phyloP scores from a whole-genome alignment of 2,329 filamentous ascomycete species.

The Lasiodiplodia sp. region DNA sequence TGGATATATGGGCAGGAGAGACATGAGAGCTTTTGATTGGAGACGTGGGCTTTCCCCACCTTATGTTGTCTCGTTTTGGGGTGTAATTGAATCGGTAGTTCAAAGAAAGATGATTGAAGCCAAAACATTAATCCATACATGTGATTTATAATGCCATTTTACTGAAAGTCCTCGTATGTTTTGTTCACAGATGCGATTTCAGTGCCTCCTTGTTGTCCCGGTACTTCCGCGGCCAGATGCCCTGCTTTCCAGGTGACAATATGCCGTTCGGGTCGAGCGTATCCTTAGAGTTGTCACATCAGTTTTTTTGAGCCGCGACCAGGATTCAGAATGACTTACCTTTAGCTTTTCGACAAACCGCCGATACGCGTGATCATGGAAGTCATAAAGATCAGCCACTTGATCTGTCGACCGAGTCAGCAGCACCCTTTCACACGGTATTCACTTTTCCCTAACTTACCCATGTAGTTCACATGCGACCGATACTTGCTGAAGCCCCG shows the following conservation, averaged over 20 bases:
- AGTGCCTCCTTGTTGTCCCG: constrained; percentile 31
- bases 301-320: not conserved
- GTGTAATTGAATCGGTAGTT: too few relatives aligned
- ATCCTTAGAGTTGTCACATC: constrained; percentile 40
- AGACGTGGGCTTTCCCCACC: too few relatives aligned
- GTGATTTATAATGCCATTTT: too few relatives aligned
- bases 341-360: constrained; percentile 53
- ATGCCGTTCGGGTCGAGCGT: constrained; percentile 52
- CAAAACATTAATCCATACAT: too few relatives aligned
- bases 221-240: constrained; percentile 35
- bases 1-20: too few relatives aligned
- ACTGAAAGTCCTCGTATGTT: not conserved
- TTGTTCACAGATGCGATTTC: not conserved
- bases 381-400: constrained; percentile 56
- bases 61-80: too few relatives aligned
- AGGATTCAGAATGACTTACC: not conserved
- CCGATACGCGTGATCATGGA: constrained; percentile 53
- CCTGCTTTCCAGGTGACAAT: constrained; percentile 37
- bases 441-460: constrained; percentile 32
- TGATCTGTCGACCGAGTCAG: constrained; percentile 36
- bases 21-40: too few relatives aligned
- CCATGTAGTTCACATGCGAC: constrained; percentile 57
- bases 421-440: not conserved
- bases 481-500: constrained; percentile 56
- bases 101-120: too few relatives aligned